Base-by-base conservation (phyloP, 345 rosid species). In the Laguncularia racemosa region DNA sequence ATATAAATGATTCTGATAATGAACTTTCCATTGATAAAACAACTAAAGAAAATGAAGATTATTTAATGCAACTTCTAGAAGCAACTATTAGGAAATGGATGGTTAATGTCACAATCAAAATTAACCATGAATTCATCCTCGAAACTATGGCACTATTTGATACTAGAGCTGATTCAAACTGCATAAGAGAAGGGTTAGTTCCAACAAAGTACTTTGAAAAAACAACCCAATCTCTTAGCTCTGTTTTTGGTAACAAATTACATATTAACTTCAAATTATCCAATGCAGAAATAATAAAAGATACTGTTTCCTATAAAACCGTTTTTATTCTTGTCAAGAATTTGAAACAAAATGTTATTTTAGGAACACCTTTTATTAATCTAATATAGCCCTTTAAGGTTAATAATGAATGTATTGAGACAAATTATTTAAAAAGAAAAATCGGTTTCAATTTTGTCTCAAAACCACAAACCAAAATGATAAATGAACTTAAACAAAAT, bases 241-340 rank as follows among this genome's bases (percentile, higher is more conserved):
- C 19, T 14, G 11, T 20, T 3, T 28, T 12, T 2, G 58, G 21
- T 6, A 16, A 55, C 40, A 55, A 16, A 40, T 14, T 55, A 6
- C 2, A 1, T 16, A 16, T 55, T 28, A 28, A 15, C 2, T 55
- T 26, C 12, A 55, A 55, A 11, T 9, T 40, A 8, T n/a, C 59
- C 14, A 20, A 55, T 14, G 47, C 16, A 8, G 8, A 43, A 44
- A 55, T 56, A 15, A 2, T 16, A 38, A 18, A 56, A 12, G 20
- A 12, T 15, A 6, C 2, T 43, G 19, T 44, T 40, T 44, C 57
- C 4, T 44, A 11, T 0, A 17, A 40, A 4, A 15, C n/a, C 2
- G 14, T 13, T 10, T 57, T 57, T 20, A 43, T 57, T 57, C n/a
- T 57, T 26, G 19, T 57, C n/a, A 56, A 56, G 16, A 43, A 55